Conservation (phyloP, 805 yeast species). For the Starmerella stigmatis region DNA sequence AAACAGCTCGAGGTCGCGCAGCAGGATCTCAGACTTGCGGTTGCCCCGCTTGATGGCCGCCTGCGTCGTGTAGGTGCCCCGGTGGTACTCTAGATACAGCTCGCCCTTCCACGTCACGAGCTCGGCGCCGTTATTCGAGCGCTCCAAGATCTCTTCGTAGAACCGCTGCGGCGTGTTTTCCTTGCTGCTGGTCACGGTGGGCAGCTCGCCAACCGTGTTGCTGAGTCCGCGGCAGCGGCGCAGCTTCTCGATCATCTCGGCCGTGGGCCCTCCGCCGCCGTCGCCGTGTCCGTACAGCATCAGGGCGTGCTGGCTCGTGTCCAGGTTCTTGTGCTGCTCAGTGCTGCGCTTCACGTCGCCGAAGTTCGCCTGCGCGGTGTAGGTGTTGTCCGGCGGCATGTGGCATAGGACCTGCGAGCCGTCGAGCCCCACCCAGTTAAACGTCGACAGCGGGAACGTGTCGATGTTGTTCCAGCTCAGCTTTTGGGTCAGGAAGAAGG, state of each 20-base stretch:
- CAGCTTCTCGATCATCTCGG: conserved; percentile 84
- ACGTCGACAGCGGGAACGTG: conserved; percentile 76
- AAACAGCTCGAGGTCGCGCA: conserved; percentile 77
- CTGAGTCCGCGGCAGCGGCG: conserved; percentile 84
- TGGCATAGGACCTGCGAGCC: conserved; percentile 89
- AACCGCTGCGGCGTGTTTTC: conserved; percentile 59
- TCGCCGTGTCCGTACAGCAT: conserved; percentile 88
- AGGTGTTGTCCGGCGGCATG: conserved; percentile 97
- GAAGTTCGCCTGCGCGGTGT: conserved; percentile 85
- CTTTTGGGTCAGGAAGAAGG: conserved; percentile 81
- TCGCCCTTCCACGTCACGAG: conserved; percentile 91
- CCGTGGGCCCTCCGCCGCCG: conserved; percentile 98
- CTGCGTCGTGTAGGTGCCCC: conserved; percentile 95
- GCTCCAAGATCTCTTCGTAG: conserved; percentile 52
- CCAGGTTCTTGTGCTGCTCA: conserved; percentile 70
- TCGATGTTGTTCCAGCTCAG: conserved; percentile 95
- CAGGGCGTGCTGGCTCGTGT: conserved; percentile 69
- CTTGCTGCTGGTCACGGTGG: conserved; percentile 66
- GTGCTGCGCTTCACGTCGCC: conserved; percentile 82
- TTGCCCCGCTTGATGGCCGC: conserved; percentile 73
- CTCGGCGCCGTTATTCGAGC: conserved; percentile 52
- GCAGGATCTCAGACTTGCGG: conserved; percentile 60
- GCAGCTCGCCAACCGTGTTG: conserved; percentile 58
- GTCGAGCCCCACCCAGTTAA: conserved; percentile 92
- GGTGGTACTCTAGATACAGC: conserved; percentile 84